Percentiles rank a stretch among this genome's conserved stretches.
Evolutionary conservation across 2,329 filamentous ascomycete species (phyloP).

Genomic region (Scorias spongiosa): DNA sequence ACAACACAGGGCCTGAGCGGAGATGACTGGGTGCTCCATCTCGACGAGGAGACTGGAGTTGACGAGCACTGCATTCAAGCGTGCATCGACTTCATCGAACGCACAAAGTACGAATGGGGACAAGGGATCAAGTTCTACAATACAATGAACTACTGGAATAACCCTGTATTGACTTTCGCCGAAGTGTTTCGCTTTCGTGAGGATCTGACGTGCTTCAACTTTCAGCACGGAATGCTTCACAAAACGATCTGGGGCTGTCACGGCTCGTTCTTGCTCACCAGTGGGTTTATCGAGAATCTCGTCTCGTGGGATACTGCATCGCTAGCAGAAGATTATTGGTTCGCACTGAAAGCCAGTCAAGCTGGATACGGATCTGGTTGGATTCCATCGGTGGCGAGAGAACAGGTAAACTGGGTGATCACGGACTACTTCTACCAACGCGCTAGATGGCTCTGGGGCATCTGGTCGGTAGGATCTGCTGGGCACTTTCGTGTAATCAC

Average conservation of each 20-base stretch:
- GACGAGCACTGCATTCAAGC: conserved; percentile 1
- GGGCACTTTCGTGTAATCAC: background rate
- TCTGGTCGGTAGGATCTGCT: conserved; percentile 1
- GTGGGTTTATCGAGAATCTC: background rate
- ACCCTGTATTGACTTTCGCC: conserved; percentile 1
- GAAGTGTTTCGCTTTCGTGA: conserved; percentile 3
- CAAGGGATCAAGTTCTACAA: conserved; percentile 3
- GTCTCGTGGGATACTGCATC: conserved; percentile 2
- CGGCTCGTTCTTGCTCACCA: conserved; percentile 1
- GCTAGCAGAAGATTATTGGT: conserved; percentile 3
- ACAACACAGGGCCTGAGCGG: background rate
- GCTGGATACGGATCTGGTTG: background rate
- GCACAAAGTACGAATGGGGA: conserved; percentile 1
- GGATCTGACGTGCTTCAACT: conserved; percentile 1
- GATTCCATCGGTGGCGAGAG: conserved; percentile 1
- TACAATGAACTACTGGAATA: conserved; percentile 2
- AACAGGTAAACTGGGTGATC: background rate
- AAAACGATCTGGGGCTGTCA: conserved; percentile 2
- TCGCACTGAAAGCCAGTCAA: background rate
- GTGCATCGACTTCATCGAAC: conserved; percentile 2
- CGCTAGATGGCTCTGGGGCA: conserved; percentile 1
- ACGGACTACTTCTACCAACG: conserved; percentile 2
- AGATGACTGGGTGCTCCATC: conserved; percentile 1
- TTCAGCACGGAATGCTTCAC: background rate
- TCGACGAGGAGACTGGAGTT: conserved; percentile 2